These are phyloP conservation scores for Juglanconis oblonga DNA, from an alignment of 2,329 filamentous ascomycete species.

Conservation along the genomic window DNA sequence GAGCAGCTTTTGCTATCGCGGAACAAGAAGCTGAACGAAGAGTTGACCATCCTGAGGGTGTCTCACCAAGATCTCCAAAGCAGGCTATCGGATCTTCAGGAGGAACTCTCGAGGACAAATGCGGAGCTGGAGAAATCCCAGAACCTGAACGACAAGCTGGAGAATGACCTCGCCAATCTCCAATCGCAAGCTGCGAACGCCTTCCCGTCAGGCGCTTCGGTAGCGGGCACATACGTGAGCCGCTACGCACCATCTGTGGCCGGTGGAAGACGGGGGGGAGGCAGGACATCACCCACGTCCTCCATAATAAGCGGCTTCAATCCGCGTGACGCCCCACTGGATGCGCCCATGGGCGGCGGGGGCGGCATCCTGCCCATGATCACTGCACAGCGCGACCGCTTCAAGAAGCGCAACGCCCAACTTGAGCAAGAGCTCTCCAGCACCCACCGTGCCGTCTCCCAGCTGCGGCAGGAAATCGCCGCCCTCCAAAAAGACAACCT, in stretches of 20 bases:
- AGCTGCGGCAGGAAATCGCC: constrained; percentile 84
- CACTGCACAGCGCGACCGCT: constrained; percentile 93
- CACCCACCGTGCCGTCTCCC: constrained; percentile 75
- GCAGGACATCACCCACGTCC: constrained; percentile 81
- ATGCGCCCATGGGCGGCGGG: constrained; percentile 63
- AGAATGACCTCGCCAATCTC: constrained; percentile 84
- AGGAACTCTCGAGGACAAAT: constrained; percentile 79
- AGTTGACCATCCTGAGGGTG: constrained; percentile 86
- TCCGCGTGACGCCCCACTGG: constrained; percentile 46
- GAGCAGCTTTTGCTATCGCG: constrained; percentile 88
- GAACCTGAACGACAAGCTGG: constrained; percentile 81
- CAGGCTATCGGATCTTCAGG: constrained; percentile 75
- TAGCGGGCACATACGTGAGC: constrained; percentile 86
- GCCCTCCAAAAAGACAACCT: constrained; percentile 95
- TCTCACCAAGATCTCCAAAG: constrained; percentile 89
- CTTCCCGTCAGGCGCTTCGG: constrained; percentile 86
- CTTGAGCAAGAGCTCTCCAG: constrained; percentile 89
- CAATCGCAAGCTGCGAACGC: constrained; percentile 81
- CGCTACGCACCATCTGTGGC: constrained; percentile 66
- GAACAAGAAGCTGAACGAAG: constrained; percentile 95
- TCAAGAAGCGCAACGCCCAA: constrained; percentile 92
- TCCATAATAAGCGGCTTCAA: constrained; percentile 99
- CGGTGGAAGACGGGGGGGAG: constrained; percentile 58
- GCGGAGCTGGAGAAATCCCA: constrained; percentile 82
- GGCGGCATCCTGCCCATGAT: constrained; percentile 96